These are phyloP conservation scores for Strigomonas culicis DNA, from an alignment of 208 protist species.

Conservation along the genomic window DNA sequence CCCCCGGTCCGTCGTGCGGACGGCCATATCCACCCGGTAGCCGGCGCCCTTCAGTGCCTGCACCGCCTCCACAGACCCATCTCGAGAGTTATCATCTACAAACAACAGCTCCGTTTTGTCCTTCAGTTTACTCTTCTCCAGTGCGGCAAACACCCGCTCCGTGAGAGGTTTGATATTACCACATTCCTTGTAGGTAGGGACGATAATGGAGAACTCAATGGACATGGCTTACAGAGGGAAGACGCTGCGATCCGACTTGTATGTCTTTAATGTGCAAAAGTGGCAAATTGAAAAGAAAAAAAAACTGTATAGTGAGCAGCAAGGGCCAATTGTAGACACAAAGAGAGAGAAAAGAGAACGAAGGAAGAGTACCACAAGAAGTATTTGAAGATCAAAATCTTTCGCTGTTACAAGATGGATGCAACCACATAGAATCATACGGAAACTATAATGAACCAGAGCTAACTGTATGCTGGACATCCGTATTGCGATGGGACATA, in stretches of 20 bases:
- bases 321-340: not conserved
- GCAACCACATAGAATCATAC: no score
- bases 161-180: constrained; percentile 79
- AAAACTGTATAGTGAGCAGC: not conserved
- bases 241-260: no score
- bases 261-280: not conserved
- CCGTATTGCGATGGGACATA: no score
- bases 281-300: not conserved
- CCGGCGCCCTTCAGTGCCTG: constrained; percentile 49
- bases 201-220: constrained; percentile 69
- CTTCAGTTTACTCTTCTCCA: constrained; percentile 21
- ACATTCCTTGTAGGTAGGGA: constrained; percentile 85
- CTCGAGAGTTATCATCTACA: constrained; percentile 88
- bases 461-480: no score
- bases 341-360: constrained; percentile 6
- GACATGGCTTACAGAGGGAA: not conserved
- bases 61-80: constrained; percentile 83
- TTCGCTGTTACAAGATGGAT: no score
- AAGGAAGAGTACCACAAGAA: not conserved
- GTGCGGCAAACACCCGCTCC: constrained; percentile 62
- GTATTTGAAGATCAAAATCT: no score
- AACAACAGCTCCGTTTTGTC: constrained; percentile 63
- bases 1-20: constrained; percentile 77
- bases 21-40: constrained; percentile 70
- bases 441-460: no score